Evolutionary conservation across 768 basidiomycete genomes (phyloP).

Genomic region (Tulasnella sp.): DNA sequence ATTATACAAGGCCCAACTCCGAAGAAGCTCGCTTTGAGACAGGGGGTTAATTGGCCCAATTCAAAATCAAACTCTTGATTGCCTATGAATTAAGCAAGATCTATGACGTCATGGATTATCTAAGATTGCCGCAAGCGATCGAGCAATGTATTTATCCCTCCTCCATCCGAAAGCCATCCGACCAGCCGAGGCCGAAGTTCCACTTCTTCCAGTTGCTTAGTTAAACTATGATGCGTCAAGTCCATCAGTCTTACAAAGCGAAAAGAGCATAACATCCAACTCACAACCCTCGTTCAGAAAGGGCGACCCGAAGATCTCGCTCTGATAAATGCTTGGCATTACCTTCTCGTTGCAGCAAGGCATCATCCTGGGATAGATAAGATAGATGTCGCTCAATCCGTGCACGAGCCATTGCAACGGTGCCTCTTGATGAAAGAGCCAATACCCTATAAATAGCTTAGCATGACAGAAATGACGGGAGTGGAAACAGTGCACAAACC

Average conservation of each 20-base stretch:
- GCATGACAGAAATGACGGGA: constrained; percentile 23
- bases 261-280: constrained; percentile 23
- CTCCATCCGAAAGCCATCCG: no score
- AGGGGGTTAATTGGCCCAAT: no score
- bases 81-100: no score
- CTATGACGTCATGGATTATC: no score
- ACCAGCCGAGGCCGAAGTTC: constrained; percentile 5
- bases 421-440: constrained; percentile 31
- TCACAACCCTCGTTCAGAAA: constrained; percentile 69
- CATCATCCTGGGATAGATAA: constrained; percentile 46
- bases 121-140: no score
- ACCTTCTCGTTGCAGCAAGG: constrained; percentile 41
- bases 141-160: no score
- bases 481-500: constrained; percentile 31
- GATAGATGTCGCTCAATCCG: constrained; percentile 30
- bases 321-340: constrained; percentile 34
- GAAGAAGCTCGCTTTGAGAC: no score
- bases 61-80: no score
- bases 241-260: background rate
- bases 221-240: background rate
- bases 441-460: constrained; percentile 21
- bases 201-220: background rate
- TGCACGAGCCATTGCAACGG: constrained; percentile 24
- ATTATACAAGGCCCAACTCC: no score
- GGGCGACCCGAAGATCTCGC: constrained; percentile 47